Evolutionary conservation across 1,284 basidiomycete species (phyloP).

Genomic region (Cutaneotrichosporon sp.): DNA sequence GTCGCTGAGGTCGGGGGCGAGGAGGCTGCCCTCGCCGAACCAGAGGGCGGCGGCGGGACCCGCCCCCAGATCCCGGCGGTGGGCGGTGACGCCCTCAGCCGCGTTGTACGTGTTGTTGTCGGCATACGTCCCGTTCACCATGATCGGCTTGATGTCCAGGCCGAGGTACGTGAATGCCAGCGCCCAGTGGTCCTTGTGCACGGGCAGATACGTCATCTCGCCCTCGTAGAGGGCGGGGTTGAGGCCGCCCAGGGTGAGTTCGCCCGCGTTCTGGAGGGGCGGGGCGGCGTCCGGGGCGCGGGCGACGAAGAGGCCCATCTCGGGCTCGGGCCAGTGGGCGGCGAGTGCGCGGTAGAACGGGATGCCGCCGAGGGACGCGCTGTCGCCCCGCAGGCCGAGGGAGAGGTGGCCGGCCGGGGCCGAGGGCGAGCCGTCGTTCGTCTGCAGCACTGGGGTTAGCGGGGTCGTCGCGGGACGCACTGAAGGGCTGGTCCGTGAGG

Average conservation of each 20-base stretch:
- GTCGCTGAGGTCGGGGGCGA: background rate
- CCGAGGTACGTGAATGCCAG: background rate
- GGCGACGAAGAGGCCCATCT: background rate
- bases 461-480: background rate
- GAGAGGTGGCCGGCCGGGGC: background rate
- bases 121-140: background rate
- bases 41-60: slow-evolving; percentile 1
- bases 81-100: background rate
- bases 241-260: slow-evolving; percentile 6
- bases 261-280: background rate
- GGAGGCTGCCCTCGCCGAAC: background rate
- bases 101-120: background rate
- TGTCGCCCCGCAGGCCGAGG: slow-evolving; percentile 3
- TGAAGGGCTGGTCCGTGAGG: slow-evolving; percentile 4
- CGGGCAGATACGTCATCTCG: background rate
- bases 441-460: background rate
- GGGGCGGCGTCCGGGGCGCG: background rate
- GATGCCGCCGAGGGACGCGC: background rate
- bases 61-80: background rate
- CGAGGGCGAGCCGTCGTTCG: background rate
- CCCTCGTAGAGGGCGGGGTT: background rate
- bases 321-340: background rate
- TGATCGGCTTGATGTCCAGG: background rate
- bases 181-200: background rate
- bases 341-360: background rate